These are phyloP conservation scores for Cantharellus anzutake DNA, from an alignment of 768 basidiomycete species.

Conservation along the genomic window DNA sequence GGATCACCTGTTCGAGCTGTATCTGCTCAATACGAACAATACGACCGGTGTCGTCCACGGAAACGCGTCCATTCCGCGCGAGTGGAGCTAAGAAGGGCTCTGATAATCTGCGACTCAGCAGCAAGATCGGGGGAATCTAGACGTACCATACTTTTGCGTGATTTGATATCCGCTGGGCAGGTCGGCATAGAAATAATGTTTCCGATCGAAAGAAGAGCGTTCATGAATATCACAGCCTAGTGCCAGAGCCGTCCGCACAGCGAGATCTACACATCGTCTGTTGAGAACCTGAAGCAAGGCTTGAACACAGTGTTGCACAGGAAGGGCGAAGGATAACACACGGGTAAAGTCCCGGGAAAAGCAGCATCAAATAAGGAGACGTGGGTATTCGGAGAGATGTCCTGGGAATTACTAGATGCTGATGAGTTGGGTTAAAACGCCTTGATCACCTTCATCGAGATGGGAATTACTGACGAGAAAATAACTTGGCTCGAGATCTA, in stretches of 20 bases:
- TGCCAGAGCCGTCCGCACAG: slow-evolving; percentile 63
- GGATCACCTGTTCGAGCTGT: slow-evolving; percentile 81
- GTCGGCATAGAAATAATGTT: slow-evolving; percentile 97
- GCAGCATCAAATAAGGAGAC: slow-evolving; percentile 73
- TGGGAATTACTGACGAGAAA: slow-evolving; percentile 37
- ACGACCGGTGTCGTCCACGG: slow-evolving; percentile 22
- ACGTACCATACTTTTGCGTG: slow-evolving; percentile 78
- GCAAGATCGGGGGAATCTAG: background rate
- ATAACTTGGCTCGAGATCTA: slow-evolving; percentile 71
- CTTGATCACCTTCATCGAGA: background rate
- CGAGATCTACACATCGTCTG: slow-evolving; percentile 54
- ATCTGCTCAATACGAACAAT: slow-evolving; percentile 79
- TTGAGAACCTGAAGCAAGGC: slow-evolving; percentile 23
- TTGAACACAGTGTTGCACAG: background rate
- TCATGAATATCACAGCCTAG: slow-evolving; percentile 43
- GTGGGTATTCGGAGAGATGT: slow-evolving; percentile 41
- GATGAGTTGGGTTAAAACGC: background rate
- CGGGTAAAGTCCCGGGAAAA: slow-evolving; percentile 84
- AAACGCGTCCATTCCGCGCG: slow-evolving; percentile 45
- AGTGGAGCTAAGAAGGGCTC: slow-evolving; percentile 41
- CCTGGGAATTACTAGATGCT: slow-evolving; percentile 22
- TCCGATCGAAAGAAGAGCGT: slow-evolving; percentile 78
- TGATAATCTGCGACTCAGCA: background rate
- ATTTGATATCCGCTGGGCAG: slow-evolving; percentile 92
- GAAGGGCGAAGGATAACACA: slow-evolving; percentile 21